Evolutionary conservation across 2,329 filamentous ascomycete genomes (phyloP).

Genomic region (Fusarium sp.): DNA sequence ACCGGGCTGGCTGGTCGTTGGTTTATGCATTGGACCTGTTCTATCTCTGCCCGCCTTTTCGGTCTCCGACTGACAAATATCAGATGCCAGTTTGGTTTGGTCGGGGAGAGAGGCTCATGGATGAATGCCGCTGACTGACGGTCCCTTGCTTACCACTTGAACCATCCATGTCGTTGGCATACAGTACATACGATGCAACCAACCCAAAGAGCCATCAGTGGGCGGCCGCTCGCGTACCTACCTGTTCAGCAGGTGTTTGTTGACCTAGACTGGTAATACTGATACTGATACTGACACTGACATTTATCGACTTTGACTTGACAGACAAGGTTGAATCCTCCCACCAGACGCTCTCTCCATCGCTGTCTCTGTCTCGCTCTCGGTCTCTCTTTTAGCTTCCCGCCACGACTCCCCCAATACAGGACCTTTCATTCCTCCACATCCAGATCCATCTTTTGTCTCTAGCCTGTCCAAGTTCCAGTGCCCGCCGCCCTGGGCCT

Average conservation of each 20-base stretch:
- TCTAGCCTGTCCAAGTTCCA: slow-evolving; percentile 27
- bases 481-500: slow-evolving; percentile 7
- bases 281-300: too few species aligned
- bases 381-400: slow-evolving; percentile 8
- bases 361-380: not conserved
- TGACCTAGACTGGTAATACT: too few species aligned
- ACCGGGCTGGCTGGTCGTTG: slow-evolving; percentile 17
- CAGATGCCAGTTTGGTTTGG: slow-evolving; percentile 1
- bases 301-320: not conserved
- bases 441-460: slow-evolving; percentile 9
- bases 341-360: not conserved
- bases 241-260: slow-evolving; percentile 30
- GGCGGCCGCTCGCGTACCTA: slow-evolving; percentile 33
- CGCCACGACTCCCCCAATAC: slow-evolving; percentile 32
- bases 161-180: not conserved
- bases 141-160: slow-evolving; percentile 17
- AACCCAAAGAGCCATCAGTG: slow-evolving; percentile 21
- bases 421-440: slow-evolving; percentile 31
- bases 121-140: not conserved
- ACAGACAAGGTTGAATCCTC: not conserved
- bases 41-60: not conserved
- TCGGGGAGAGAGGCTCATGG: not conserved
- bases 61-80: not conserved
- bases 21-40: slow-evolving; percentile 16
- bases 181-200: slow-evolving; percentile 27